A percentile compares a stretch with the other conserved stretches of the same genome.
Evolutionary conservation across 179 eudicot species (phyloP).

Genomic region (Drosera spatulata): DNA sequence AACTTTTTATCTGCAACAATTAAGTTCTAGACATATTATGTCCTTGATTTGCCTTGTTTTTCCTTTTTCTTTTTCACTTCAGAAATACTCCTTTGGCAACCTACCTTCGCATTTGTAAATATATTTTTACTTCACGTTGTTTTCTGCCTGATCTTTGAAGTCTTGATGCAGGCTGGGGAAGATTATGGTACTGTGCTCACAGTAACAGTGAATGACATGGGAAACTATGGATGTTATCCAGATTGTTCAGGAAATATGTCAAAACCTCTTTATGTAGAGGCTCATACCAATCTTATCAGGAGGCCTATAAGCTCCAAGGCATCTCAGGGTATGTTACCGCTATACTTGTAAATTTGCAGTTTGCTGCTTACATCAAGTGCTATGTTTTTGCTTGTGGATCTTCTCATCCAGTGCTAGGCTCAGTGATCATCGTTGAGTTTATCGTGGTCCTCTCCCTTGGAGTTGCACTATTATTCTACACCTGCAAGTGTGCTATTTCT

Average conservation of each 20-base stretch:
- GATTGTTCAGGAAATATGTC: slow-evolving; percentile 51
- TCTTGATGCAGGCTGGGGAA: slow-evolving; percentile 36
- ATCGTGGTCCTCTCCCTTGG: slow-evolving; percentile 53
- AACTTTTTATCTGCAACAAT: too few relatives aligned
- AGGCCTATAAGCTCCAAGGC: slow-evolving; percentile 44
- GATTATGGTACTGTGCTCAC: slow-evolving; percentile 42
- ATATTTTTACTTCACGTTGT: too few relatives aligned
- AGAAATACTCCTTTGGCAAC: too few relatives aligned
- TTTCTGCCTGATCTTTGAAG: neutral
- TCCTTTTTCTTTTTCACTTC: too few relatives aligned
- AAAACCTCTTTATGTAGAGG: slow-evolving; percentile 53
- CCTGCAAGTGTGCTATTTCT: slow-evolving; percentile 65
- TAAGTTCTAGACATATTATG: too few relatives aligned
- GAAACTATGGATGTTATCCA: slow-evolving; percentile 80
- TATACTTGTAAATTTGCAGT: neutral
- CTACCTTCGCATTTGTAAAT: too few relatives aligned
- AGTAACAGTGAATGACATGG: slow-evolving; percentile 65
- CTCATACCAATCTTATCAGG: slow-evolving; percentile 47
- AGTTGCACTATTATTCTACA: slow-evolving; percentile 46
- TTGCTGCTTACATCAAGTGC: neutral
- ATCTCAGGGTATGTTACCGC: slow-evolving; percentile 54
- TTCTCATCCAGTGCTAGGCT: slow-evolving; percentile 26
- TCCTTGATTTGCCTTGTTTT: too few relatives aligned
- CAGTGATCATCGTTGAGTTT: slow-evolving; percentile 52
- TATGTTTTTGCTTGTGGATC: too few relatives aligned